A percentile compares a stretch with the other conserved stretches of the same genome.
Evolutionary conservation across 2,329 filamentous ascomycete genomes (phyloP).

Genomic region (Bisporella sp.): DNA sequence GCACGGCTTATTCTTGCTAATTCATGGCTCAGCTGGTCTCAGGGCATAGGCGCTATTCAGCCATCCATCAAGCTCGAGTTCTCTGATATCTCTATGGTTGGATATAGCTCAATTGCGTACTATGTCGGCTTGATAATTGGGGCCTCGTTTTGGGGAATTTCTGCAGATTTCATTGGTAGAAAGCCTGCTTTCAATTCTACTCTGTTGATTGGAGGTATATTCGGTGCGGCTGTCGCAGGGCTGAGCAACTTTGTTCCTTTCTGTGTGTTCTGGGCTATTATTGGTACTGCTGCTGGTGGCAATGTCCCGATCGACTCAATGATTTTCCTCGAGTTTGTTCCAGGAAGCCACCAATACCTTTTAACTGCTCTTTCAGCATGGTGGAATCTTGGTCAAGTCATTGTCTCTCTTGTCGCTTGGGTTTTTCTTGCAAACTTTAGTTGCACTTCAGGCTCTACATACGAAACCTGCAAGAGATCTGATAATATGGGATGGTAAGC

Average conservation of each 20-base stretch:
- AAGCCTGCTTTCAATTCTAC: conserved; percentile 63
- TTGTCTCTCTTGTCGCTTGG: not conserved
- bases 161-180: conserved; percentile 61
- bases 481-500: not conserved
- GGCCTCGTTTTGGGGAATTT: conserved; percentile 62
- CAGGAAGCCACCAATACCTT: not conserved
- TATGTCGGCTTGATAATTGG: conserved; percentile 50
- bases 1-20: too few species aligned
- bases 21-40: too few species aligned
- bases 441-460: not conserved
- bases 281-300: not conserved
- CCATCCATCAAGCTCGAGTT: too few species aligned
- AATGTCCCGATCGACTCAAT: not conserved
- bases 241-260: not conserved
- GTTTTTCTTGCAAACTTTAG: not conserved
- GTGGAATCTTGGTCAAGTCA: not conserved
- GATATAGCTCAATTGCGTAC: conserved; percentile 40
- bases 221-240: conserved; percentile 19
- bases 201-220: conserved; percentile 54
- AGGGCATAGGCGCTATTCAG: too few species aligned
- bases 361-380: not conserved
- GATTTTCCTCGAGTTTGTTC: not conserved
- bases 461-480: not conserved
- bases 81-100: too few species aligned
- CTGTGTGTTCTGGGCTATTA: not conserved